A percentile compares a stretch with the other conserved stretches of the same genome.
These are phyloP conservation scores for Globisporangium camurandrum DNA, from an alignment of 352 stramenopile species.

Conservation along the genomic window DNA sequence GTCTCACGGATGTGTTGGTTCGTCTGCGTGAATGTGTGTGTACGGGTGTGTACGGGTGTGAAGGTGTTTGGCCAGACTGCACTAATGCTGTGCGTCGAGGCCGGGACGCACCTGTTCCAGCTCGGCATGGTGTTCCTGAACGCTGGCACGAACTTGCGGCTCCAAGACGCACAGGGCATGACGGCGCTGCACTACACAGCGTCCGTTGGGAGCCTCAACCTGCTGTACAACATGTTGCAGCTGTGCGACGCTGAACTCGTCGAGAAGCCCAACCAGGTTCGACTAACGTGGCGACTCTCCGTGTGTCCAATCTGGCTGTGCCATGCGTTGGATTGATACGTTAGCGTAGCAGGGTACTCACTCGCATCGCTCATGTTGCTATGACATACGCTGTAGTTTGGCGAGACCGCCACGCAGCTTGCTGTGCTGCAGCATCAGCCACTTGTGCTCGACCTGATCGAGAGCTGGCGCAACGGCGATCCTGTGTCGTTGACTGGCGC, in stretches of 20 bases:
- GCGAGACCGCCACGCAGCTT: conserved; percentile 45
- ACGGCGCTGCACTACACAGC: conserved; percentile 65
- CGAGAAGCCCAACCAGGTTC: conserved; percentile 52
- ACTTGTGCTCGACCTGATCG: conserved; percentile 27
- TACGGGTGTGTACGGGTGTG: not conserved
- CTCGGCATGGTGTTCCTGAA: conserved; percentile 74
- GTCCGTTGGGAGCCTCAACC: conserved; percentile 40
- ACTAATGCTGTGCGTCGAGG: conserved; percentile 63
- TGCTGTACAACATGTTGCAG: conserved; percentile 59
- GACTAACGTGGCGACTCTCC: not conserved
- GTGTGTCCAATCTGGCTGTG: too few species aligned
- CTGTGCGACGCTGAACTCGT: conserved; percentile 45
- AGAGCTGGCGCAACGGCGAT: conserved; percentile 33
- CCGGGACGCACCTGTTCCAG: conserved; percentile 46
- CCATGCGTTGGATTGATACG: too few species aligned
- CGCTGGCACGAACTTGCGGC: conserved; percentile 38
- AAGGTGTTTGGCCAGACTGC: conserved; percentile 72
- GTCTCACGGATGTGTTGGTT: not conserved
- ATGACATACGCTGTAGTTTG: conserved; percentile 22
- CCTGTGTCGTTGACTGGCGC: conserved; percentile 19
- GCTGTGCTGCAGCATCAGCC: conserved; percentile 31
- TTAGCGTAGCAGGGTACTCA: not conserved
- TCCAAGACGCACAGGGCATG: conserved; percentile 71
- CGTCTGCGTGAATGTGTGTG: not conserved
- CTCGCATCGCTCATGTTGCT: not conserved